phyloP scores from a whole-genome alignment of 2,329 filamentous ascomycete genomes.

The Penicillium sp. region DNA sequence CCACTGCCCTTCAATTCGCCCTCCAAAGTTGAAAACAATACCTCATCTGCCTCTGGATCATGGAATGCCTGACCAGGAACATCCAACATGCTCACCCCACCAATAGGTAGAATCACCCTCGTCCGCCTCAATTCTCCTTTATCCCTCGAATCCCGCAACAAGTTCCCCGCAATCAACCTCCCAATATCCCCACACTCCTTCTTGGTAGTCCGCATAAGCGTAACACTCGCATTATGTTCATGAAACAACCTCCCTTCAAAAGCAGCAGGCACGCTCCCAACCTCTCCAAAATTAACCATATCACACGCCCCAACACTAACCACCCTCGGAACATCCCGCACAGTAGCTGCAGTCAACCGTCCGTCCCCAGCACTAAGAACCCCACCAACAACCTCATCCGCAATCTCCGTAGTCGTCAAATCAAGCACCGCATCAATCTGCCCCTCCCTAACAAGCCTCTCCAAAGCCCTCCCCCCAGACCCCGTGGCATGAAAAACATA shows the following conservation, averaged over 20 bases:
- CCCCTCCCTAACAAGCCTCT: slow-evolving; percentile 57
- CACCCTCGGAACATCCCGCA: slow-evolving; percentile 58
- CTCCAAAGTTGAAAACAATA: slow-evolving; percentile 49
- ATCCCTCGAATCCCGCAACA: slow-evolving; percentile 44
- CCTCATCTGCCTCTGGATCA: slow-evolving; percentile 49
- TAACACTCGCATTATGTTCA: slow-evolving; percentile 65
- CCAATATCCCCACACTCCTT: slow-evolving; percentile 59
- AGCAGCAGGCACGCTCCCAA: slow-evolving; percentile 50
- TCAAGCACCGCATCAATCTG: slow-evolving; percentile 66
- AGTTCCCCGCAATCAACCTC: slow-evolving; percentile 54
- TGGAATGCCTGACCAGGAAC: slow-evolving; percentile 54
- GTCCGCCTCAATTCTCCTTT: slow-evolving; percentile 14
- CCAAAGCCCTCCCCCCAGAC: slow-evolving; percentile 67
- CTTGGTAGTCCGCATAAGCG: slow-evolving; percentile 62
- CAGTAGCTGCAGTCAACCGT: slow-evolving; percentile 58
- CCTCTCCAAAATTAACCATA: slow-evolving; percentile 64
- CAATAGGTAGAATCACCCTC: slow-evolving; percentile 57
- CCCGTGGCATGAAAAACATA: slow-evolving; percentile 71
- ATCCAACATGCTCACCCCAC: slow-evolving; percentile 62
- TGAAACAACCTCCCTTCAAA: slow-evolving; percentile 44
- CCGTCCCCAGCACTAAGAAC: slow-evolving; percentile 58
- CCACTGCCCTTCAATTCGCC: slow-evolving; percentile 49
- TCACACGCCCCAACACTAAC: slow-evolving; percentile 57
- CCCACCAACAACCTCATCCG: slow-evolving; percentile 62
- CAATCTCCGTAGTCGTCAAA: slow-evolving; percentile 69